Conservation (phyloP, 305 asterid species). For the Solanum hybrid region DNA sequence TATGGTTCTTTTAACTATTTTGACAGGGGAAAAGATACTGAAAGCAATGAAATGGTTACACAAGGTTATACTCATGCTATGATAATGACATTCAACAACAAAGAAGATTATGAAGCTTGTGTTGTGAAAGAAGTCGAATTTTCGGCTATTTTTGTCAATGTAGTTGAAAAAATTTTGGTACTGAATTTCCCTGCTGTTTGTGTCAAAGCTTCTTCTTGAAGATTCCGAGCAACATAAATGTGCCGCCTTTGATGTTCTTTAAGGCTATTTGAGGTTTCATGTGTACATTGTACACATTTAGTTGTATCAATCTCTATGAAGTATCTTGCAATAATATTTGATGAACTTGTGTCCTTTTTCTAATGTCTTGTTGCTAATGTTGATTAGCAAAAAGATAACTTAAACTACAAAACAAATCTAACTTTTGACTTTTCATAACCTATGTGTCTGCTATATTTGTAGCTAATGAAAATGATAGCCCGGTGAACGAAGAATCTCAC, state of each 20-base stretch:
- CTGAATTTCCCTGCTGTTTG: slow-evolving; percentile 75
- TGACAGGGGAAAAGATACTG: slow-evolving; percentile 71
- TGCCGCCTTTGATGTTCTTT: neutral
- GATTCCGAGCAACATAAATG: neutral
- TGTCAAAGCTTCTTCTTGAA: slow-evolving; percentile 28
- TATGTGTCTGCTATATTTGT: neutral
- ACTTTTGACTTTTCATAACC: neutral
- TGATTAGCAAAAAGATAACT: neutral
- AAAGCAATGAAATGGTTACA: slow-evolving; percentile 63
- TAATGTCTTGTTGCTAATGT: neutral
- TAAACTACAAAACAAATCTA: neutral
- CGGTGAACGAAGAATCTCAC: neutral
- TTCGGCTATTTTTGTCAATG: slow-evolving; percentile 40
- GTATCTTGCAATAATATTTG: neutral
- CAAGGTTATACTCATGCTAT: slow-evolving; percentile 86
- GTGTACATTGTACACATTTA: neutral
- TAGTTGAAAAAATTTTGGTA: slow-evolving; percentile 58
- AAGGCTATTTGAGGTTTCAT: neutral
- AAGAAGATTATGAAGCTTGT: slow-evolving; percentile 59
- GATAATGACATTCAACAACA: slow-evolving; percentile 69
- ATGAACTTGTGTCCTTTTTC: neutral
- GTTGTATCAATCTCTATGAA: neutral
- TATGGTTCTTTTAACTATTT: no score
- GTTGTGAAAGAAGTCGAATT: slow-evolving; percentile 39
- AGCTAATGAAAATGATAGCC: neutral